Evolutionary conservation across 345 rosid genomes (phyloP).

Genomic region (Cardiospermum halicacabum): DNA sequence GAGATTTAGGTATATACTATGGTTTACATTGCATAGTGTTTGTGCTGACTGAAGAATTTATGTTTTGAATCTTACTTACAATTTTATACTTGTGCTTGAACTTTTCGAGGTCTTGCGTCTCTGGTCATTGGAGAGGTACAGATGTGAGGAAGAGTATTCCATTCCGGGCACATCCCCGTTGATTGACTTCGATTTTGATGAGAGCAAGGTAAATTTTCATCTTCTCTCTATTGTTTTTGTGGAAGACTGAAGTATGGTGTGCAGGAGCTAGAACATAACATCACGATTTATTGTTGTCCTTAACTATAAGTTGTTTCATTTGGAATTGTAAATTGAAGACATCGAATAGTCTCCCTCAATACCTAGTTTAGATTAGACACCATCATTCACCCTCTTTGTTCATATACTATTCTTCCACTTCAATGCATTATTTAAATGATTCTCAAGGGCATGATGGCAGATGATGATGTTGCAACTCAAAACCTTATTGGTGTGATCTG

Average conservation of each 20-base stretch:
- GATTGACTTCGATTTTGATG: slow-evolving; percentile 89
- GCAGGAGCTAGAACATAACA: background rate
- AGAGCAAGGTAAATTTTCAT: slow-evolving; percentile 69
- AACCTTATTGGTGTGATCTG: background rate
- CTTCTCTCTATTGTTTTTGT: too few species aligned
- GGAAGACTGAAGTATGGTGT: background rate
- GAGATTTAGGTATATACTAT: slow-evolving; percentile 3
- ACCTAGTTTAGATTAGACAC: background rate
- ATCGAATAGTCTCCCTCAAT: too few species aligned
- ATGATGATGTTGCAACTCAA: background rate
- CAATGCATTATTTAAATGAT: too few species aligned
- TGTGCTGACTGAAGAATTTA: background rate
- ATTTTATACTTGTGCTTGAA: slow-evolving; percentile 12
- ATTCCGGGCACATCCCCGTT: slow-evolving; percentile 49
- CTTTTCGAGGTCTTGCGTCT: slow-evolving; percentile 75
- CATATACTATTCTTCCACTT: too few species aligned
- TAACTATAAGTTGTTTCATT: background rate
- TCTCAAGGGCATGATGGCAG: too few species aligned
- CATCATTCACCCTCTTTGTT: background rate
- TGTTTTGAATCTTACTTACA: background rate
- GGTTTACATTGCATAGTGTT: background rate
- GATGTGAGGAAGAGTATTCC: slow-evolving; percentile 67
- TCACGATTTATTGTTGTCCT: background rate
- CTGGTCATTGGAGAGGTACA: slow-evolving; percentile 70
- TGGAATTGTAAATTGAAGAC: background rate